Percentiles rank a stretch among this genome's conserved stretches.
phyloP scores from a whole-genome alignment of 768 basidiomycete genomes.

The Pholiota molesta region DNA sequence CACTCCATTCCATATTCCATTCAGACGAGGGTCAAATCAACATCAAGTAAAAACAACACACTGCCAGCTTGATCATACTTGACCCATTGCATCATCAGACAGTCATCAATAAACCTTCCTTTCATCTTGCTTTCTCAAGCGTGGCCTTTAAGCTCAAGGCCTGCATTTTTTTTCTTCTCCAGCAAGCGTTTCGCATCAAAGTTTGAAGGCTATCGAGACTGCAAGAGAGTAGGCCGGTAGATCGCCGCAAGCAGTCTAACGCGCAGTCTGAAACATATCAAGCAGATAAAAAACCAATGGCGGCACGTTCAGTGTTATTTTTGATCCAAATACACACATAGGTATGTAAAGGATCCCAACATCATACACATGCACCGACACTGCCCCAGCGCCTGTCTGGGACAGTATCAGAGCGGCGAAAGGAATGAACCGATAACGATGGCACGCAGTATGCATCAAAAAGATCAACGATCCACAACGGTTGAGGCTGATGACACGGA shows the following conservation, averaged over 20 bases:
- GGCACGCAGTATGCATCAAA: not conserved
- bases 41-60: too few species aligned
- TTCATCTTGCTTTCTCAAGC: too few species aligned
- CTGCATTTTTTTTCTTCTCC: not conserved
- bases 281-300: not conserved
- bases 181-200: not conserved
- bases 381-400: slow-evolving; percentile 3
- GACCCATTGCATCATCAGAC: not conserved
- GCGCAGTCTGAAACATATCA: not conserved
- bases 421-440: not conserved
- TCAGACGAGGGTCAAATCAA: not conserved
- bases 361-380: not conserved
- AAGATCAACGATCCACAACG: slow-evolving; percentile 9
- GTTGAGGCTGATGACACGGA: slow-evolving; percentile 24
- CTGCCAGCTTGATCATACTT: not conserved
- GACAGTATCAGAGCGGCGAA: slow-evolving; percentile 1
- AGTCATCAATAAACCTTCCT: not conserved
- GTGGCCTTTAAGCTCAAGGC: too few species aligned
- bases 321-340: slow-evolving; percentile 17
- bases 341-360: not conserved
- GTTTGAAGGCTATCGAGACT: not conserved
- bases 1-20: not conserved
- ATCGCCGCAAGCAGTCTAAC: not conserved
- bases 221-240: not conserved
- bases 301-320: slow-evolving; percentile 21